Evolutionary conservation across 805 yeast species (phyloP).

Genomic region (Zygotorulaspora florentina): DNA sequence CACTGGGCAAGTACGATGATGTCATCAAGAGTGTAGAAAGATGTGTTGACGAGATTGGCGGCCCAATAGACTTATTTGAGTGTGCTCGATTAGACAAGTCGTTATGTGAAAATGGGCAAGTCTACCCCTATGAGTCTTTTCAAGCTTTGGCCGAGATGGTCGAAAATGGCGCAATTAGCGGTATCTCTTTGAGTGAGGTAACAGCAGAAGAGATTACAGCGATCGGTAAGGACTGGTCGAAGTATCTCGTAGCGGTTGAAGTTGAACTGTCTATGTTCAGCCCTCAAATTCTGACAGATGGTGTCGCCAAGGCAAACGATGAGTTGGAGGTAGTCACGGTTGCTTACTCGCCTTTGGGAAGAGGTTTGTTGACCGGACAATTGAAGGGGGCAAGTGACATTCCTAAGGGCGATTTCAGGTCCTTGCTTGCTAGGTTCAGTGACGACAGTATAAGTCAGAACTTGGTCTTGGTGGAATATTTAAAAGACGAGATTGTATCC

Average conservation of each 20-base stretch:
- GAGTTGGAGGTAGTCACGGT: conserved; percentile 60
- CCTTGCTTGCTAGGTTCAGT: conserved; percentile 50
- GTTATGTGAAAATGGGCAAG: conserved; percentile 22
- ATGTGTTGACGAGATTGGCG: conserved; percentile 40
- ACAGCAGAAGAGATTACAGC: conserved; percentile 54
- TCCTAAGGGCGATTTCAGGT: conserved; percentile 54
- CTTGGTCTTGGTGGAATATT: conserved; percentile 42
- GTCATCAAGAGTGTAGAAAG: conserved; percentile 47
- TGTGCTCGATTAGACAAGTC: conserved; percentile 63
- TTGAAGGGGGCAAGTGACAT: conserved; percentile 45
- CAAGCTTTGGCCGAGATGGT: conserved; percentile 53
- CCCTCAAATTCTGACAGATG: conserved; percentile 58
- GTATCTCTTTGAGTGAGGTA: conserved; percentile 72
- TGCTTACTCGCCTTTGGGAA: conserved; percentile 80
- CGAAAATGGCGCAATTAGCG: conserved; percentile 61
- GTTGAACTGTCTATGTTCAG: conserved; percentile 71
- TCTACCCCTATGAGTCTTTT: conserved; percentile 50
- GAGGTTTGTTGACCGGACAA: conserved; percentile 71
- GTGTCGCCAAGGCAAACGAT: conserved; percentile 55
- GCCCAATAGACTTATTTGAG: conserved; percentile 57
- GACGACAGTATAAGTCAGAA: conserved; percentile 57
- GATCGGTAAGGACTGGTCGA: conserved; percentile 47
- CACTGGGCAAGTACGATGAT: conserved; percentile 49
- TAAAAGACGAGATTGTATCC: conserved; percentile 46
- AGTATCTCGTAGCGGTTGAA: conserved; percentile 66